Conservation (phyloP, 306 rosid genomes). For the Acacia confusa region DNA sequence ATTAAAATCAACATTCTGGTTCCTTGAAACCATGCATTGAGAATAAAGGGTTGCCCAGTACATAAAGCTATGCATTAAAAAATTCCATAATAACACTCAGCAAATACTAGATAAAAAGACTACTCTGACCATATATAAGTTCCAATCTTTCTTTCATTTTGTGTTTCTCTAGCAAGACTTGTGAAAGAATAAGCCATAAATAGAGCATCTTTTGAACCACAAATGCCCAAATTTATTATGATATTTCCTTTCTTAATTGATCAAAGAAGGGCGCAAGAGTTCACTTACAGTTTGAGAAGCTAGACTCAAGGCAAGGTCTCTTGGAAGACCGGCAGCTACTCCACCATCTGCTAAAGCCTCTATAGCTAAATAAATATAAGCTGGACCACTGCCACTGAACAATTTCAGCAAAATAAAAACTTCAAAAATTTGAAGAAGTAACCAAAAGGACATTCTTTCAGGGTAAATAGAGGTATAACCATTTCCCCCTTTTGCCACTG, state of each 20-base stretch:
- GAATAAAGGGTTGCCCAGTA: no score
- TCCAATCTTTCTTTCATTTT: background rate
- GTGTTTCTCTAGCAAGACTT: background rate
- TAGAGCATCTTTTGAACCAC: conserved; percentile 11
- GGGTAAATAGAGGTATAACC: background rate
- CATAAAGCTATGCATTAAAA: background rate
- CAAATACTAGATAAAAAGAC: background rate
- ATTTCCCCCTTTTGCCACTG: background rate
- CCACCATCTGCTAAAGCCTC: conserved; percentile 99
- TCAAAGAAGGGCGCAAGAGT: conserved; percentile 18
- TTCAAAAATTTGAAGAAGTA: background rate
- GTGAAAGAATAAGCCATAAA: background rate
- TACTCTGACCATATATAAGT: background rate
- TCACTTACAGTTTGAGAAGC: conserved; percentile 97
- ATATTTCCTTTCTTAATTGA: conserved; percentile 10
- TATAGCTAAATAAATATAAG: conserved; percentile 81
- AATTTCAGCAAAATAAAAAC: conserved; percentile 23
- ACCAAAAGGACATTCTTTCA: background rate
- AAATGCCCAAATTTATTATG: background rate
- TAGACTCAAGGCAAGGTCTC: conserved; percentile 80
- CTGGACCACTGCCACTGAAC: conserved; percentile 98
- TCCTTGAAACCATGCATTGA: background rate
- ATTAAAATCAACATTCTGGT: background rate
- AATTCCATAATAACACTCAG: background rate
- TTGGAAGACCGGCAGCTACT: conserved; percentile 97